Percentiles rank a stretch among this genome's conserved stretches.
Conservation (phyloP, 2,329 filamentous ascomycete species). For the Grosmannia huntii region DNA sequence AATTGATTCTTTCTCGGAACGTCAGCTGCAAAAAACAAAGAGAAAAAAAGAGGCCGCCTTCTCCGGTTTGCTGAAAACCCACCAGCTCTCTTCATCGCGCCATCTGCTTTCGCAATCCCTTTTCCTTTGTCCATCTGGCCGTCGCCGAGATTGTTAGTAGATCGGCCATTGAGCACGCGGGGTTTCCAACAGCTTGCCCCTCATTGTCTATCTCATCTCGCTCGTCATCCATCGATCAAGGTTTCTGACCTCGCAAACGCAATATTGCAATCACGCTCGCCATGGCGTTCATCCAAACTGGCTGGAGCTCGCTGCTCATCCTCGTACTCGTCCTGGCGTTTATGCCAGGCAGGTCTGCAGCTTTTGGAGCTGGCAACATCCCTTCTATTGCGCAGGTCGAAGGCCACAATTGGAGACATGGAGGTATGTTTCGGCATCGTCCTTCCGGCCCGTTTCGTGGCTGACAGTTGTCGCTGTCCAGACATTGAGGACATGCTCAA, state of each 20-base stretch:
- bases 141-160: background rate
- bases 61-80: background rate
- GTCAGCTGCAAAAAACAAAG: background rate
- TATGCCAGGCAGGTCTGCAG: slow-evolving; percentile 41
- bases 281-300: slow-evolving; percentile 35
- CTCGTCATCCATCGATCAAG: background rate
- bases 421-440: slow-evolving; percentile 27
- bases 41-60: background rate
- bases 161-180: background rate
- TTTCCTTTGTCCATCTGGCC: background rate
- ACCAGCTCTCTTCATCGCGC: background rate
- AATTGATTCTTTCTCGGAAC: background rate
- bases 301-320: slow-evolving; percentile 40
- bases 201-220: background rate
- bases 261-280: background rate
- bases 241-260: background rate
- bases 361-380: slow-evolving; percentile 60
- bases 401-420: slow-evolving; percentile 58
- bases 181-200: background rate
- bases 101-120: background rate
- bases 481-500: slow-evolving; percentile 76
- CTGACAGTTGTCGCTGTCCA: slow-evolving; percentile 12
- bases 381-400: slow-evolving; percentile 54
- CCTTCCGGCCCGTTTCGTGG: background rate
- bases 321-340: slow-evolving; percentile 40